phyloP scores from a whole-genome alignment of 257 asterid species.

The Nicotiana tomentosiformis region DNA sequence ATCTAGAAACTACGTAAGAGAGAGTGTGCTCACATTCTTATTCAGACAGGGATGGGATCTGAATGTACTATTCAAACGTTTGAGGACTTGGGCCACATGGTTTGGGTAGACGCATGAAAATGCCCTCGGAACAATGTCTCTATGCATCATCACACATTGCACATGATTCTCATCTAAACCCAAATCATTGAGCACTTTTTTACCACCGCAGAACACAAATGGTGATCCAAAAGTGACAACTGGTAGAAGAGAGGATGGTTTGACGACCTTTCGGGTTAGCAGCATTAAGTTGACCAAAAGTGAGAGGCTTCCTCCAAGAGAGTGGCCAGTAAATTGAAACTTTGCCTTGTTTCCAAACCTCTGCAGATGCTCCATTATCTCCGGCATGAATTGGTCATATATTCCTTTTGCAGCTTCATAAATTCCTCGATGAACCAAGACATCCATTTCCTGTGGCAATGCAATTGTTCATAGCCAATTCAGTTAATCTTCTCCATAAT shows the following conservation, averaged over 20 bases:
- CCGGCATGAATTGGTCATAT: slow-evolving; percentile 77
- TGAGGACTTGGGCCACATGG: slow-evolving; percentile 64
- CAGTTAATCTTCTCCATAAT: not conserved
- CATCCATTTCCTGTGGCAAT: slow-evolving; percentile 52
- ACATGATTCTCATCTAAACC: slow-evolving; percentile 68
- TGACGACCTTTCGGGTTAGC: slow-evolving; percentile 44
- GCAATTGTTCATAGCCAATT: not conserved
- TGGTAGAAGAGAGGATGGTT: slow-evolving; percentile 54
- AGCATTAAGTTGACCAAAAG: slow-evolving; percentile 79
- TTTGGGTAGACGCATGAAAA: slow-evolving; percentile 83
- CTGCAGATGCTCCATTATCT: slow-evolving; percentile 47
- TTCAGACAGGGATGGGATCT: slow-evolving; percentile 74
- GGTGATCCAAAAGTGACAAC: slow-evolving; percentile 92
- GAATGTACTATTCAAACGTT: slow-evolving; percentile 59
- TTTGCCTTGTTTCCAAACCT: slow-evolving; percentile 61
- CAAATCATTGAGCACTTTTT: slow-evolving; percentile 48
- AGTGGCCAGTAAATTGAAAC: slow-evolving; percentile 86
- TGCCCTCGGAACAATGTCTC: slow-evolving; percentile 90
- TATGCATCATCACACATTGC: slow-evolving; percentile 77
- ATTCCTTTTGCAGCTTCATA: slow-evolving; percentile 96
- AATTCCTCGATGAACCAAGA: slow-evolving; percentile 80
- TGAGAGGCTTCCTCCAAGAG: slow-evolving; percentile 94
- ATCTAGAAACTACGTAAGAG: not conserved
- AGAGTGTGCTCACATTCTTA: slow-evolving; percentile 48
- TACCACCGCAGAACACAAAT: slow-evolving; percentile 75